Conservation (phyloP, 768 basidiomycete species). For the Leucocoprinus sp. region DNA sequence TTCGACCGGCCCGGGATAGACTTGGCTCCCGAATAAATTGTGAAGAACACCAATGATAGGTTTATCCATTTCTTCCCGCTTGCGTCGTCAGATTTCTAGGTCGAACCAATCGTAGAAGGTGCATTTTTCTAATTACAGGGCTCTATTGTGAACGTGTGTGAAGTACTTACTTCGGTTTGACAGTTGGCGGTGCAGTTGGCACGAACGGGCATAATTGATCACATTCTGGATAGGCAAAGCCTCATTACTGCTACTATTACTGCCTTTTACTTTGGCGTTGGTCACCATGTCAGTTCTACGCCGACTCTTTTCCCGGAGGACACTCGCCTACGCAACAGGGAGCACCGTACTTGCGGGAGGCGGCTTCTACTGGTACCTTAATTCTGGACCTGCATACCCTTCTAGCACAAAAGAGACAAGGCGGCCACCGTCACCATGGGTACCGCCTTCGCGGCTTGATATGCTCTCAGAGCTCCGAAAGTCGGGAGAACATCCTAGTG, state of each 20-base stretch:
- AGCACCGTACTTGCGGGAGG: constrained; percentile 46
- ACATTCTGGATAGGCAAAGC: not conserved
- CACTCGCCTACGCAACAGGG: constrained; percentile 43
- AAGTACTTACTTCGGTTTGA: not conserved
- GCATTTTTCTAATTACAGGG: too few relatives aligned
- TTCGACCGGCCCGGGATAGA: too few relatives aligned
- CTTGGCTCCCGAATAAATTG: too few relatives aligned
- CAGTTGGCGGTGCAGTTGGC: not conserved
- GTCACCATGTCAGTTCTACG: constrained; percentile 27
- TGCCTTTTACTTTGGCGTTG: not conserved
- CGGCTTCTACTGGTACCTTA: constrained; percentile 63
- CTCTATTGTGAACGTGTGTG: constrained; percentile 8
- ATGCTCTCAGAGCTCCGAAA: constrained; percentile 55
- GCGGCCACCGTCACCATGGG: constrained; percentile 74
- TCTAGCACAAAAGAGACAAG: constrained; percentile 54
- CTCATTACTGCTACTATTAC: not conserved
- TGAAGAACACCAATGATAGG: too few relatives aligned
- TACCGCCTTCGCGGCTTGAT: constrained; percentile 58
- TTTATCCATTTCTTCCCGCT: too few relatives aligned
- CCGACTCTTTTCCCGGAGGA: constrained; percentile 45
- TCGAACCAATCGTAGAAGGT: too few relatives aligned
- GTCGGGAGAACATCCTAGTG: constrained; percentile 30
- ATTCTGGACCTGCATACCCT: constrained; percentile 65
- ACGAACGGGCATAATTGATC: not conserved
- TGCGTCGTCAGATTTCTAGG: too few relatives aligned